phyloP scores from a whole-genome alignment of 2,329 filamentous ascomycete genomes.

The Penicillium sp. region DNA sequence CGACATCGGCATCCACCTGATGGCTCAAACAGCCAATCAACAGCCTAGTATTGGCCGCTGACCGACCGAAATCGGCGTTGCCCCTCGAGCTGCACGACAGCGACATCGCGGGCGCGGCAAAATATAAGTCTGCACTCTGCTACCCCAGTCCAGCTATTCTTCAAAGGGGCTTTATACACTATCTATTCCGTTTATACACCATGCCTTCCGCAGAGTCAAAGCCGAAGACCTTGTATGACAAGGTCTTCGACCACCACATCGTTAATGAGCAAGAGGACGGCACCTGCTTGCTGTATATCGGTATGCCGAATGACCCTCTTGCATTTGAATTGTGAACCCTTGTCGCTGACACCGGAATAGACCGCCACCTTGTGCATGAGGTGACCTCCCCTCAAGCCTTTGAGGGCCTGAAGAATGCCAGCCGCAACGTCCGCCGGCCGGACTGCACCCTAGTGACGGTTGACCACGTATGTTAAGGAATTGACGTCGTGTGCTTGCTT shows the following conservation, averaged over 20 bases:
- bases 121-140: constrained; percentile 28
- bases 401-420: constrained; percentile 89
- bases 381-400: constrained; percentile 99
- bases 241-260: constrained; percentile 92
- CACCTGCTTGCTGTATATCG: constrained; percentile 90
- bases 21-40: constrained; percentile 32
- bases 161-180: constrained; percentile 15
- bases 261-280: constrained; percentile 95
- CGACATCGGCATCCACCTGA: constrained; percentile 22
- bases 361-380: constrained; percentile 96
- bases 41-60: constrained; percentile 32
- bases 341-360: constrained; percentile 50
- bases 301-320: constrained; percentile 53
- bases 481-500: not conserved
- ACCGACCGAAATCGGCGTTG: constrained; percentile 42
- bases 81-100: constrained; percentile 36
- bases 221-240: constrained; percentile 92
- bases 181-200: constrained; percentile 39
- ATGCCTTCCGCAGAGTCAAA: constrained; percentile 77
- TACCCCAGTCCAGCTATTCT: constrained; percentile 10
- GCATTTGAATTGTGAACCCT: not conserved
- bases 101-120: constrained; percentile 41
- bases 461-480: constrained; percentile 75
- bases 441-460: constrained; percentile 97
- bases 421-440: constrained; percentile 83